Evolutionary conservation across 495 filamentous ascomycete species (phyloP).

Genomic region (Cenococcum geophilum): DNA sequence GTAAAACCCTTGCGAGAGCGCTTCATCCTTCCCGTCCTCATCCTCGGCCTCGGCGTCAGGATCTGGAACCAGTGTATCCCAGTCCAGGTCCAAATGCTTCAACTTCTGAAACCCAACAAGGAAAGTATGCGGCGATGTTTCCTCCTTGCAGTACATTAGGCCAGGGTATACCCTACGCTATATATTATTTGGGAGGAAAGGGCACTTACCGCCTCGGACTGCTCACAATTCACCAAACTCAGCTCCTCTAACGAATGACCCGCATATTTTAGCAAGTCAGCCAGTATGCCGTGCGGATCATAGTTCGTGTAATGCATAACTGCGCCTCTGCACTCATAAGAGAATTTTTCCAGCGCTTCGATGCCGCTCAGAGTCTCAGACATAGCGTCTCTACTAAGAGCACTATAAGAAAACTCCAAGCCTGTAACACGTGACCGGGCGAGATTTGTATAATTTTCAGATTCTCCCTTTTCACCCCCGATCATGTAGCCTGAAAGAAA

Average conservation of each 20-base stretch:
- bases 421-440: not conserved
- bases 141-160: not conserved
- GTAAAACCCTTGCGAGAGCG: not conserved
- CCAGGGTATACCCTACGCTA: not conserved
- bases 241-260: not conserved
- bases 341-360: not conserved
- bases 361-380: not conserved
- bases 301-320: not conserved
- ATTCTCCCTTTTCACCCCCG: not conserved
- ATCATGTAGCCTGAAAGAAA: not conserved
- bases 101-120: not conserved
- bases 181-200: not conserved
- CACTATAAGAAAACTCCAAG: not conserved
- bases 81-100: not conserved
- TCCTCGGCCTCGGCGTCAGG: not conserved
- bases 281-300: not conserved
- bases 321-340: not conserved
- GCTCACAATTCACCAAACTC: not conserved
- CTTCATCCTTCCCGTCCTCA: not conserved
- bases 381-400: not conserved
- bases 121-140: not conserved
- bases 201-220: not conserved
- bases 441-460: not conserved
- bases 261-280: not conserved
- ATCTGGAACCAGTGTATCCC: not conserved